A percentile compares a stretch with the other conserved stretches of the same genome.
Evolutionary conservation across 2,329 filamentous ascomycete genomes (phyloP).

Genomic region (Talaromyces islandicus): DNA sequence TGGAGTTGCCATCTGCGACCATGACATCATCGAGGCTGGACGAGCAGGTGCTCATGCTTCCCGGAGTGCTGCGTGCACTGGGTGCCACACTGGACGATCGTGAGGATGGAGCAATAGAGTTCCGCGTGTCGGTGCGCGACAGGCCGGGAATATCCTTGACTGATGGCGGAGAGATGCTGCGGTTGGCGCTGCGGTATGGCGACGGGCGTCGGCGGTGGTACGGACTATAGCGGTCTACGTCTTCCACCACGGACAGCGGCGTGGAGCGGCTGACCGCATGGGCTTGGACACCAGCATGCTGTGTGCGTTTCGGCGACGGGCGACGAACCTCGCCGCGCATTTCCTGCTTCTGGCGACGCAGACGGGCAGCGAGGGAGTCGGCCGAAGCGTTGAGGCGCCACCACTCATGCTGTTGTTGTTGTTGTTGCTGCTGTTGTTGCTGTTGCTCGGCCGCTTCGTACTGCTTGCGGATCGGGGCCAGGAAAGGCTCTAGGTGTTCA

Average conservation of each 20-base stretch:
- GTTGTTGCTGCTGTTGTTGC: constrained; percentile 31
- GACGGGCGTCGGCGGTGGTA: constrained; percentile 31
- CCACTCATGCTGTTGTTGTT: constrained; percentile 23
- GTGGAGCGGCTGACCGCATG: constrained; percentile 23
- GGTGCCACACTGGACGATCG: constrained; percentile 40
- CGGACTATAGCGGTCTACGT: constrained; percentile 29
- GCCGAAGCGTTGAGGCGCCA: constrained; percentile 30
- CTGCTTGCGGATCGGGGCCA: constrained; percentile 70
- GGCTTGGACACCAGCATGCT: constrained; percentile 24
- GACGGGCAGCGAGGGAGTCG: constrained; percentile 28
- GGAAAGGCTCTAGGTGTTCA: constrained; percentile 78
- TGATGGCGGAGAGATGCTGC: constrained; percentile 39
- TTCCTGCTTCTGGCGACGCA: constrained; percentile 32
- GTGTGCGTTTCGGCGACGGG: constrained; percentile 18
- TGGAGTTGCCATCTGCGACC: constrained; percentile 27
- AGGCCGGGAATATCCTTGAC: constrained; percentile 38
- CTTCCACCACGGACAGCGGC: constrained; percentile 23
- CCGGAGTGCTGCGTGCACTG: constrained; percentile 38
- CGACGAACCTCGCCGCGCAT: constrained; percentile 20
- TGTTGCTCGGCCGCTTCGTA: constrained; percentile 44
- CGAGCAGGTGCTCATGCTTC: constrained; percentile 35
- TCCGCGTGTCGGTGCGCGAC: constrained; percentile 35
- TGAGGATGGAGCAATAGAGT: constrained; percentile 32
- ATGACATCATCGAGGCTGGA: constrained; percentile 29
- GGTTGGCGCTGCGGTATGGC: constrained; percentile 25